Percentiles rank a stretch among this genome's conserved stretches.
phyloP scores from a whole-genome alignment of 73 alveolate species.

The Paramecium caudatum region DNA sequence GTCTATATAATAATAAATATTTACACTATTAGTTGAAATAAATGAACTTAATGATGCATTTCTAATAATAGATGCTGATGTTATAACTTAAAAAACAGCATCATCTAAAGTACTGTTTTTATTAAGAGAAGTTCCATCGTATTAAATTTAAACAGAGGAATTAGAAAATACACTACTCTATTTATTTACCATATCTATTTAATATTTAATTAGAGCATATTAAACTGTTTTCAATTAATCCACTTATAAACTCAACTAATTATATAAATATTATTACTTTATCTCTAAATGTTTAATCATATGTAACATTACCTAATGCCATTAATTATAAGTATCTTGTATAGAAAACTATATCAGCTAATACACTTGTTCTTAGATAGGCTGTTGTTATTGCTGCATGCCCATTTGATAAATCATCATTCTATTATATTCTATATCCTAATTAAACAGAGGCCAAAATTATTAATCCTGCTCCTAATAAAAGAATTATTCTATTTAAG shows the following conservation, averaged over 20 bases:
- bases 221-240: background rate
- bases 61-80: slow-evolving; percentile 48
- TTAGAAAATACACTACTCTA: background rate
- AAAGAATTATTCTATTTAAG: background rate
- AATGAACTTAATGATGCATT: slow-evolving; percentile 38
- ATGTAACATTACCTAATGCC: slow-evolving; percentile 39
- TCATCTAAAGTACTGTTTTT: slow-evolving; percentile 1
- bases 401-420: slow-evolving; percentile 22
- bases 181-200: slow-evolving; percentile 5
- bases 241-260: slow-evolving; percentile 39
- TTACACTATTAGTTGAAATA: slow-evolving; percentile 3
- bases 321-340: slow-evolving; percentile 39
- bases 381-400: slow-evolving; percentile 9
- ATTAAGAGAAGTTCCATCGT: slow-evolving; percentile 5
- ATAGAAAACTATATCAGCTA: slow-evolving; percentile 53
- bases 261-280: background rate
- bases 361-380: slow-evolving; percentile 5
- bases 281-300: slow-evolving; percentile 46
- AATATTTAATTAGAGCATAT: slow-evolving; percentile 20
- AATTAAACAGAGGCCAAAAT: slow-evolving; percentile 38
- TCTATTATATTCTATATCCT: slow-evolving; percentile 48
- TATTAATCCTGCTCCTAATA: background rate
- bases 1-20: background rate
- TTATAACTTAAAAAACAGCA: slow-evolving; percentile 24
- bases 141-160: too few relatives aligned